These are phyloP conservation scores for Alternaria sp. DNA, from an alignment of 2,329 filamentous ascomycete species.

Conservation along the genomic window DNA sequence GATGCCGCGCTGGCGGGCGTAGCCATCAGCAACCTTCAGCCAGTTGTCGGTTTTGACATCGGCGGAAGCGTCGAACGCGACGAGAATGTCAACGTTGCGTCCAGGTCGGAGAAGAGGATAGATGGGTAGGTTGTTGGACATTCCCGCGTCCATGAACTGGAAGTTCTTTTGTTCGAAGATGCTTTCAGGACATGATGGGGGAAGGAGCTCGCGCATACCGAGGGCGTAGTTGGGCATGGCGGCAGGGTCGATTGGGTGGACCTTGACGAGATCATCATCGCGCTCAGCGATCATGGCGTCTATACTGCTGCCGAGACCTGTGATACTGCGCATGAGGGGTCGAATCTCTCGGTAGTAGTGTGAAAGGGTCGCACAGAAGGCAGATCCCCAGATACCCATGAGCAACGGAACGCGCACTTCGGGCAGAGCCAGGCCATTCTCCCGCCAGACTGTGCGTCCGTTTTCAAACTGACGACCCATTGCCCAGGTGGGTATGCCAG, in stretches of 20 bases:
- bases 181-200: constrained; percentile 76
- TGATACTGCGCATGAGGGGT: constrained; percentile 77
- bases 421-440: constrained; percentile 74
- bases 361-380: constrained; percentile 92
- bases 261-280: constrained; percentile 83
- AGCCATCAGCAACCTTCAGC: constrained; percentile 92
- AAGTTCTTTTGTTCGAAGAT: constrained; percentile 72
- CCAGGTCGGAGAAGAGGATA: constrained; percentile 91
- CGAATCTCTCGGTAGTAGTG: constrained; percentile 95
- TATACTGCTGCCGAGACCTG: constrained; percentile 72
- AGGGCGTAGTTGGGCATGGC: constrained; percentile 88
- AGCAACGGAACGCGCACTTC: constrained; percentile 84
- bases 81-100: constrained; percentile 83
- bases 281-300: constrained; percentile 83
- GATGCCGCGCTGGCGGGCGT: constrained; percentile 85
- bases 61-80: constrained; percentile 93
- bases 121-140: constrained; percentile 97
- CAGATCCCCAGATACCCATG: constrained; percentile 94
- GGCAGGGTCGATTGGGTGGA: constrained; percentile 93
- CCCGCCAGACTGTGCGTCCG: constrained; percentile 69
- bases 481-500: constrained; percentile 94
- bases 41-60: constrained; percentile 95
- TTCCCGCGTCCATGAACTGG: constrained; percentile 87
- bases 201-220: constrained; percentile 77
- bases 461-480: constrained; percentile 81